Evolutionary conservation across 805 yeast genomes (phyloP).

Genomic region (Hanseniaspora mollemarum): DNA sequence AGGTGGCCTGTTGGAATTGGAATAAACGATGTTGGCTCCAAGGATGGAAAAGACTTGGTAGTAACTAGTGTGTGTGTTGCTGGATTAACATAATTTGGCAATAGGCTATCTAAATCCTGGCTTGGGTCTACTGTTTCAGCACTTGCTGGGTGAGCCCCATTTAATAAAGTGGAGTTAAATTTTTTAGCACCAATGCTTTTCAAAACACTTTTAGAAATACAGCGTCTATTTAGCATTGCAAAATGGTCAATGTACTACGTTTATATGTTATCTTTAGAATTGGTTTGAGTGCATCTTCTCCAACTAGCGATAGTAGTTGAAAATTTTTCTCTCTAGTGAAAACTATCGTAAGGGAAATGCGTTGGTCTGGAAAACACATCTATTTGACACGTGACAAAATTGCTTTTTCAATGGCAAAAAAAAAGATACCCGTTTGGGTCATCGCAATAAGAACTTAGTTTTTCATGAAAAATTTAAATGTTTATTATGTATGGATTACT

Average conservation of each 20-base stretch:
- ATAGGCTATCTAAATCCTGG: neutral
- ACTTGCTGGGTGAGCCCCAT: neutral
- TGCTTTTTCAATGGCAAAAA: conserved; percentile 1
- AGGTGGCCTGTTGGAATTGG: conserved; percentile 67
- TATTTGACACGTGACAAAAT: conserved; percentile 7
- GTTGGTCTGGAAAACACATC: neutral
- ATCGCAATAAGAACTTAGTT: neutral
- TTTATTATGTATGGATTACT: too few species aligned
- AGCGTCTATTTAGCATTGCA: conserved; percentile 1
- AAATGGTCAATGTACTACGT: too few species aligned
- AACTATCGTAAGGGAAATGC: neutral
- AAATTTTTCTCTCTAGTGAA: neutral
- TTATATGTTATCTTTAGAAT: too few species aligned
- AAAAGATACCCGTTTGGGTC: neutral
- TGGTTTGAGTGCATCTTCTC: too few species aligned
- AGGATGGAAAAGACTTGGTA: conserved; percentile 73
- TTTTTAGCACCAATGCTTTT: neutral
- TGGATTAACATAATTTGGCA: conserved; percentile 34
- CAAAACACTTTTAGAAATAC: neutral
- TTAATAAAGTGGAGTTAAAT: conserved; percentile 3
- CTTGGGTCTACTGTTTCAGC: too few species aligned
- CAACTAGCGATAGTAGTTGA: too few species aligned
- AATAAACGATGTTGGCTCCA: conserved; percentile 68
- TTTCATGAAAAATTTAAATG: neutral
- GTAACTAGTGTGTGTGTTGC: conserved; percentile 68